A percentile compares a stretch with the other conserved stretches of the same genome.
Conservation (phyloP, 2,329 filamentous ascomycete genomes). For the Cladosporium phlei region DNA sequence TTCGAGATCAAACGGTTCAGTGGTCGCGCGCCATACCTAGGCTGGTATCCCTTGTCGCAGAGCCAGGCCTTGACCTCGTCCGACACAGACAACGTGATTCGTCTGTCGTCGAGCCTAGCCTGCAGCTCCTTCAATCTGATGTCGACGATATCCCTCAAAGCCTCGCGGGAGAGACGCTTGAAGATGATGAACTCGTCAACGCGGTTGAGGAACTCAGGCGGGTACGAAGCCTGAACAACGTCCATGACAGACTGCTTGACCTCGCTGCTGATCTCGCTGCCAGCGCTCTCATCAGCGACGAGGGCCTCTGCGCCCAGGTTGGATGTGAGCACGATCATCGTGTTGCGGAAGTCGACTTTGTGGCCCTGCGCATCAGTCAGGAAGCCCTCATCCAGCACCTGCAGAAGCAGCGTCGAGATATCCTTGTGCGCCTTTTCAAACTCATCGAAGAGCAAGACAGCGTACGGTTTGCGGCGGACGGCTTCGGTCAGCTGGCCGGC, state of each 20-base stretch:
- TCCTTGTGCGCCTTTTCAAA: slow-evolving; percentile 97
- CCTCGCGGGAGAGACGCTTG: slow-evolving; percentile 72
- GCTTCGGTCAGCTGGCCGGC: slow-evolving; percentile 94
- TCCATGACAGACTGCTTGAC: slow-evolving; percentile 83
- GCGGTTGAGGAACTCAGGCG: slow-evolving; percentile 93
- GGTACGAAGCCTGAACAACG: slow-evolving; percentile 67
- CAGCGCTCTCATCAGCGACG: slow-evolving; percentile 47
- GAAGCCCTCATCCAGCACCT: slow-evolving; percentile 94
- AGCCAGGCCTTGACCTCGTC: slow-evolving; percentile 77
- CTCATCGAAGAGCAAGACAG: slow-evolving; percentile 90
- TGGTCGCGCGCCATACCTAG: slow-evolving; percentile 83
- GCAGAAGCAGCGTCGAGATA: slow-evolving; percentile 83
- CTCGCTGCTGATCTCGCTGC: slow-evolving; percentile 56
- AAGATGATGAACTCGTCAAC: slow-evolving; percentile 98
- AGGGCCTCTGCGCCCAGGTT: slow-evolving; percentile 92
- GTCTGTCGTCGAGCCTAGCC: slow-evolving; percentile 72
- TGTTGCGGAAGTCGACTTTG: slow-evolving; percentile 95
- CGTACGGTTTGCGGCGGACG: slow-evolving; percentile 89
- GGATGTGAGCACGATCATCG: slow-evolving; percentile 91
- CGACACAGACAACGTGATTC: slow-evolving; percentile 70
- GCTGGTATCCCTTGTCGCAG: slow-evolving; percentile 83
- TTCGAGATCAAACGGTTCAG: slow-evolving; percentile 86
- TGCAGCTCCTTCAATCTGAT: slow-evolving; percentile 85
- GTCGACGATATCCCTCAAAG: slow-evolving; percentile 87
- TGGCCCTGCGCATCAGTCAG: slow-evolving; percentile 93